Base-by-base conservation (phyloP, 768 basidiomycete genomes). In the Phanerodontia chrysosporium region DNA sequence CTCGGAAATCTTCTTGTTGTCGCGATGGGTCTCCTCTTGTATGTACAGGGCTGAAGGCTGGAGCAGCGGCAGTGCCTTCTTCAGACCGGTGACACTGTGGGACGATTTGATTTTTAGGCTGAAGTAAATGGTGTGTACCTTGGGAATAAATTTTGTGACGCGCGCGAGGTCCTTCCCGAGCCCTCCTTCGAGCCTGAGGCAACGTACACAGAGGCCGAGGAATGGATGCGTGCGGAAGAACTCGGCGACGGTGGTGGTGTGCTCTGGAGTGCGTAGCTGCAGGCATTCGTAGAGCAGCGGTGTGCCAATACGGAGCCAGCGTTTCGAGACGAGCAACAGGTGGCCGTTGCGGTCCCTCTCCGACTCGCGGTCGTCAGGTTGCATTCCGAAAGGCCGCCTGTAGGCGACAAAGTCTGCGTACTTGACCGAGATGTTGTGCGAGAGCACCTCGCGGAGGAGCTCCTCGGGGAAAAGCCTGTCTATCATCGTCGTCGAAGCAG, bases 251-350 rank as follows among this genome's bases (percentile, higher is more conserved):
- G 52, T 21, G 7, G 32, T 42, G n/a, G 52, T 39, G 22, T 53
- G 35, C 22, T 35, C 7, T 24, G 32, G 21, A 16, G 6, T 3
- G 9, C 35, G 42, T 9, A 53, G 32, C 35, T 21, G 2, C 6
- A 53, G 36, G 30, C 16, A 42, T 25, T 45, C 55, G 45, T 56
- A 56, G 44, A 56, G 42, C 16, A 56, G 24, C n/a, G 55, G 55
- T 13, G 55, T 56, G n/a, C 44, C 55, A 18, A 46, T 46, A 27
- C 55, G 42, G 14, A 56, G 44, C 55, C 55, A 56, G 27, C 44
- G 42, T 30, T 56, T 56, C 14, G 39, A 46, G 55, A 56, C 55
- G 18, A 56, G 35, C 6, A 56, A 44, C 8, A 44, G 35, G 21
- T 51, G 28, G 28, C 30, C 7, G 49, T 21, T 30, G 49, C 49